phyloP scores from a whole-genome alignment of 1,139 yeast genomes.

The Blastobotrys illinoisensis region DNA sequence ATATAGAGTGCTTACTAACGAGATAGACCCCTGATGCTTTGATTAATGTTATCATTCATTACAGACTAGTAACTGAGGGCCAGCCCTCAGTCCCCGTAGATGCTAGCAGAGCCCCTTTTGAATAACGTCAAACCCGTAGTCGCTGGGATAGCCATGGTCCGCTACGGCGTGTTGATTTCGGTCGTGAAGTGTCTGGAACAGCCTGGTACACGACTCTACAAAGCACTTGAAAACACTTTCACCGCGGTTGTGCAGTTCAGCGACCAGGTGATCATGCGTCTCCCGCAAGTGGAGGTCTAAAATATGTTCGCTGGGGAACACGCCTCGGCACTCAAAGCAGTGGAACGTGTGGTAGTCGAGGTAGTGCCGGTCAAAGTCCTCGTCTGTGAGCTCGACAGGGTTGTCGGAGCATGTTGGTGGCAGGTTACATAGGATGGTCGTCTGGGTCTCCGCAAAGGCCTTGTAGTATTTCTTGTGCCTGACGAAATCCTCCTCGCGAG shows the following conservation, averaged over 20 bases:
- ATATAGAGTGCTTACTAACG: conserved; percentile 12
- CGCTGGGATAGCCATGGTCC: background rate
- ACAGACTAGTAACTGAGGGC: too few species aligned
- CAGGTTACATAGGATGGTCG: conserved; percentile 10
- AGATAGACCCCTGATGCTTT: conserved; percentile 17
- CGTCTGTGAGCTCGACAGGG: conserved; percentile 10
- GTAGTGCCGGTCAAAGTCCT: conserved; percentile 24
- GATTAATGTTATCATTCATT: too few species aligned
- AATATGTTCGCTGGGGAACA: conserved; percentile 40
- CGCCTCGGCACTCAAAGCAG: conserved; percentile 41
- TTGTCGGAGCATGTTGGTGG: conserved; percentile 14
- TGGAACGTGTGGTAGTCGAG: conserved; percentile 20
- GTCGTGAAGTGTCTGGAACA: background rate
- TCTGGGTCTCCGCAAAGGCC: background rate
- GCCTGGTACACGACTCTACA: conserved; percentile 2
- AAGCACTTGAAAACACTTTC: background rate
- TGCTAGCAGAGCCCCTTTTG: background rate
- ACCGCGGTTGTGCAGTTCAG: background rate
- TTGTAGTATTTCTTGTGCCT: background rate
- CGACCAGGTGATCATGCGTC: conserved; percentile 38
- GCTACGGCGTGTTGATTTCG: background rate
- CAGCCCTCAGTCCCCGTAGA: too few species aligned
- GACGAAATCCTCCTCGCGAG: background rate
- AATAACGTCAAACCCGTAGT: background rate
- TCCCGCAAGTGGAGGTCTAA: conserved; percentile 51